These are phyloP conservation scores for Didymella pomorum DNA, from an alignment of 2,329 filamentous ascomycete genomes.

Conservation along the genomic window DNA sequence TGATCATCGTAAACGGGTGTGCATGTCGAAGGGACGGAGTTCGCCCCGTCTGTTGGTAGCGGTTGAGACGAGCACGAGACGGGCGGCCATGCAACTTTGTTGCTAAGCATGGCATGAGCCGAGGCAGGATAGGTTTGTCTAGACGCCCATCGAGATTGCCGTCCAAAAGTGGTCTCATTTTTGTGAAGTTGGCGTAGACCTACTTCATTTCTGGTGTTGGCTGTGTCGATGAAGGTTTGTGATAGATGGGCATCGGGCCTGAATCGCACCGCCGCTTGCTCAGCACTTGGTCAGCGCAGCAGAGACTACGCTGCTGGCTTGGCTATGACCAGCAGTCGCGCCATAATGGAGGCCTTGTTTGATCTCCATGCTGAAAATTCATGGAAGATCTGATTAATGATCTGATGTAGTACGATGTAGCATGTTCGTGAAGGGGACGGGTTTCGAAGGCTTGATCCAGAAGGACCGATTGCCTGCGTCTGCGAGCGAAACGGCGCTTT, in stretches of 20 bases:
- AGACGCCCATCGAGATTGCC: neutral
- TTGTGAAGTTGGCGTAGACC: neutral
- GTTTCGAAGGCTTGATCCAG: constrained; percentile 1
- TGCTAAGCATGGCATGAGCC: neutral
- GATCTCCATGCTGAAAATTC: neutral
- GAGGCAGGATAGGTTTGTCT: constrained; percentile 4
- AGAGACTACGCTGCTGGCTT: neutral
- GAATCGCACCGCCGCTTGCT: constrained; percentile 5
- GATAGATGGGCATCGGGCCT: neutral
- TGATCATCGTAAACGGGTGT: constrained; percentile 9
- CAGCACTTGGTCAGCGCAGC: constrained; percentile 2
- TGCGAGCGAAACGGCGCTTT: constrained; percentile 18
- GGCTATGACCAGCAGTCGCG: neutral
- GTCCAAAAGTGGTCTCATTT: neutral
- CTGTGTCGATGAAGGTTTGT: constrained; percentile 2
- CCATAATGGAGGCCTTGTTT: constrained; percentile 1
- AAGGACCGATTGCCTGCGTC: constrained; percentile 18
- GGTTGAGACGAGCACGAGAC: constrained; percentile 4
- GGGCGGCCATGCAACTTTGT: neutral
- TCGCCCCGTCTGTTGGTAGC: constrained; percentile 1
- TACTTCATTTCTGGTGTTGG: neutral
- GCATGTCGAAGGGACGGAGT: constrained; percentile 7
- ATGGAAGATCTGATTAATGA: neutral
- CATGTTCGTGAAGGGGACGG: neutral
- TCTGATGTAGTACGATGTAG: neutral